Evolutionary conservation across 2,329 filamentous ascomycete species (phyloP).

Genomic region (Parastagonospora avenae): DNA sequence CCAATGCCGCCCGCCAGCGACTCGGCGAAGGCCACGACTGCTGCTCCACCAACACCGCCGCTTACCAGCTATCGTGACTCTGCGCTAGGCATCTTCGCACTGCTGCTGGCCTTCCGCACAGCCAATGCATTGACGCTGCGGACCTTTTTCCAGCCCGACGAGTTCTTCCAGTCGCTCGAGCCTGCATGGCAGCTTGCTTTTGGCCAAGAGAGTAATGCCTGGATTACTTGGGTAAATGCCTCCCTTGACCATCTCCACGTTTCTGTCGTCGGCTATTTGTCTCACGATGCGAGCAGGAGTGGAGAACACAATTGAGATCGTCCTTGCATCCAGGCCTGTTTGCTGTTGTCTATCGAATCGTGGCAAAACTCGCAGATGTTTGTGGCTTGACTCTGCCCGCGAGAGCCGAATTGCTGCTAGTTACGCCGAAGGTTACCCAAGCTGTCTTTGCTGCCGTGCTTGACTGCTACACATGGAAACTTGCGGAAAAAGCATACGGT

Average conservation of each 20-base stretch:
- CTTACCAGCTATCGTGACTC: slow-evolving; percentile 41
- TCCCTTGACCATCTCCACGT: slow-evolving; percentile 7
- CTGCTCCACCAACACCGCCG: slow-evolving; percentile 23
- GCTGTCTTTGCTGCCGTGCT: slow-evolving; percentile 75
- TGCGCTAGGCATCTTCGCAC: slow-evolving; percentile 30
- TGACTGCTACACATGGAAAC: slow-evolving; percentile 87
- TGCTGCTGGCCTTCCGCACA: slow-evolving; percentile 71
- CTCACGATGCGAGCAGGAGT: slow-evolving; percentile 71
- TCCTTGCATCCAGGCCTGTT: slow-evolving; percentile 92
- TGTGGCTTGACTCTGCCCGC: slow-evolving; percentile 61
- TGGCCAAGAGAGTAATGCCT: slow-evolving; percentile 76
- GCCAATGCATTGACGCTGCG: slow-evolving; percentile 77
- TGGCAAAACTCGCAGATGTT: slow-evolving; percentile 61
- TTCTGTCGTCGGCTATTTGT: slow-evolving; percentile 14
- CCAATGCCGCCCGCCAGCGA: slow-evolving; percentile 38
- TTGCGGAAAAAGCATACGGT: slow-evolving; percentile 77
- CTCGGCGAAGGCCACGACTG: slow-evolving; percentile 38
- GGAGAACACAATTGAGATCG: slow-evolving; percentile 83
- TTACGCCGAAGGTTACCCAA: slow-evolving; percentile 76
- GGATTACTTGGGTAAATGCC: slow-evolving; percentile 87
- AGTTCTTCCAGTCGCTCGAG: slow-evolving; percentile 95
- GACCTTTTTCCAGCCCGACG: slow-evolving; percentile 98
- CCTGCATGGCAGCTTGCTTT: slow-evolving; percentile 91
- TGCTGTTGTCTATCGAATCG: slow-evolving; percentile 71
- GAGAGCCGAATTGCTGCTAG: slow-evolving; percentile 70